Base-by-base conservation (phyloP, 106 monocot genomes). In the Allium fistulosum region DNA sequence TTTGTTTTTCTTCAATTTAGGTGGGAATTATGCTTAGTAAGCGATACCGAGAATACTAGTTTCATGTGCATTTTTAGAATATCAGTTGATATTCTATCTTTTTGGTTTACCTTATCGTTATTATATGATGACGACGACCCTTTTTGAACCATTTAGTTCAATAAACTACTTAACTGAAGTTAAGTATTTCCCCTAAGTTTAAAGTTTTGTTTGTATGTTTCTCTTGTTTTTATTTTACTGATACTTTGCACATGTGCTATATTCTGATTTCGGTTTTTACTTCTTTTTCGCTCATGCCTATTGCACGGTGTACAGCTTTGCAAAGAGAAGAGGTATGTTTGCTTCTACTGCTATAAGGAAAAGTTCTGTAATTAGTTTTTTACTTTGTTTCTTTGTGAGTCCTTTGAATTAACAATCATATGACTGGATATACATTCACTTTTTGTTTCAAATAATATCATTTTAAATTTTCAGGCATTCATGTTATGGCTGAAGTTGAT, bases 401-500 rank as follows among this genome's bases (percentile, higher is more conserved):
- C 37, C 37, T 37, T 37, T 37, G 37, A 37, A 37, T 37, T 37
- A 37, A 37, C 37, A 37, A 37, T 37, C 37, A 5, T 37, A 37
- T 37, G 37, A 37, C 37, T 37, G 62, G 61, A 60, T 75, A 11
- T 75, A 11, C 14, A 69, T 56, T 62, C 63, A 51, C 13, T 75
- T 51, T 46, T 37, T 2, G 2, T 37, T 37, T 37, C 2, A 37
- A 5, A 37, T 37, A 37, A 37, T 5, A 37, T 37, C 37, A 49
- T 69, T 7, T 46, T 2, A 47, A 27, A 48, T 46, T 74, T 71
- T 76, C 78, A 97, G 97, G 97, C 50, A 85, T 99, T 59, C 82
- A 93, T 59, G 70, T 99, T 8, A 89, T 99, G 92, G 90, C 97
- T 14, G 97, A 99, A 80, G 73, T 93, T 79, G 97, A 99, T 78